Evolutionary conservation across 2,329 filamentous ascomycete species (phyloP).

Genomic region (Aspergillus pseudoterreus): DNA sequence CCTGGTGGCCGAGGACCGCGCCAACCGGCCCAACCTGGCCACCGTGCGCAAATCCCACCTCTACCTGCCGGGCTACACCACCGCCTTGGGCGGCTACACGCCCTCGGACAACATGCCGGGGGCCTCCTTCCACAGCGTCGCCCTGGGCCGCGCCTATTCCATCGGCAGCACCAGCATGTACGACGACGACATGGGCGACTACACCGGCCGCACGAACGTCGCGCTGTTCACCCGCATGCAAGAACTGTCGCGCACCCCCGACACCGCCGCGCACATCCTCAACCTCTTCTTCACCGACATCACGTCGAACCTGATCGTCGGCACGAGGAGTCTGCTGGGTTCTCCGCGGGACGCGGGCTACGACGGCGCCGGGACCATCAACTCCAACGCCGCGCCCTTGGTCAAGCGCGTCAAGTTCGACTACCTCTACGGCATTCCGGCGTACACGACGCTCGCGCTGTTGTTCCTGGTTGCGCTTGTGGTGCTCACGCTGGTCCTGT

Average conservation of each 20-base stretch:
- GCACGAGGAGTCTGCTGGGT: not conserved
- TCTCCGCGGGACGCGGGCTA: not conserved
- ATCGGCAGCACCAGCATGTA: not conserved
- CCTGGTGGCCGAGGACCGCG: constrained; percentile 23
- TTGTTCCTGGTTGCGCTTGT: not conserved
- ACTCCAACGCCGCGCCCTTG: not conserved
- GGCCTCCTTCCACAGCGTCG: constrained; percentile 25
- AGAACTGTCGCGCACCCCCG: not conserved
- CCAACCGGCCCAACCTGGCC: constrained; percentile 28
- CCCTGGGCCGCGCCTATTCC: not conserved
- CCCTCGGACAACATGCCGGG: constrained; percentile 30
- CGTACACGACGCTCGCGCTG: not conserved
- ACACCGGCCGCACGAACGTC: not conserved
- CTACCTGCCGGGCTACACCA: constrained; percentile 27
- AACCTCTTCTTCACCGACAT: not conserved
- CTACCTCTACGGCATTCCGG: not conserved
- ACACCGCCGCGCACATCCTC: not conserved
- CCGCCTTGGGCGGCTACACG: not conserved
- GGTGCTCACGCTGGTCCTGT: not conserved
- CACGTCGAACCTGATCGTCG: not conserved
- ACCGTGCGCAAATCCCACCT: constrained; percentile 27
- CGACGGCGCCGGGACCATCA: not conserved
- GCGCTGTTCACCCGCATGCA: not conserved
- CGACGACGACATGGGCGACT: not conserved
- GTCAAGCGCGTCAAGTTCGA: not conserved